Evolutionary conservation across 306 rosid species (phyloP), one percentile per base, ranked within the genome.

Genomic region (Abrus pulchellus): DNA sequence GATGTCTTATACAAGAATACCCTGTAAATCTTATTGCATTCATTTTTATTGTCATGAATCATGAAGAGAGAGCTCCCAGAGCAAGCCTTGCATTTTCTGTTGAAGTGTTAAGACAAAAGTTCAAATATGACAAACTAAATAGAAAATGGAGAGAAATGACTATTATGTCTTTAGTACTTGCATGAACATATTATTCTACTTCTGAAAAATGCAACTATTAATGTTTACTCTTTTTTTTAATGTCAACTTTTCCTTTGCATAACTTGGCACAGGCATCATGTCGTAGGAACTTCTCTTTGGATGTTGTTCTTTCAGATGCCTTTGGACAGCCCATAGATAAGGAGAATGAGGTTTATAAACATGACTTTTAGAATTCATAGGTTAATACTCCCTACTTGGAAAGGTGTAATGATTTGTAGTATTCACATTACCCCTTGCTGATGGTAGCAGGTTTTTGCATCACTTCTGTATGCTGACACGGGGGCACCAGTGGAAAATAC

Each of bases 221-320:
- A 20, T 52, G n/a, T 62, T 74, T 57, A 75, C 40, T 74, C 81
- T 75, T 61, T 78, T 57, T 70, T 59, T 64, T 80, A 67, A 76
- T 61, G 64, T 59, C 60, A 70, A 53, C 73, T 83, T 54, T 80
- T 27, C 82, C 77, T 87, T 62, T 65, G 54, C 62, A 79, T 83
- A 78, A 65, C 82, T 45, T 86, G 85, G 78, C 75, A 4, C 93
- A 94, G 97, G 97, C 97, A 87, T 92, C 97, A 54, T 93, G 97
- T 83, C 95, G 99, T 60, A 89, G 97, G 89, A 93, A 86, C 76
- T 91, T 94, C 84, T 88, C 99, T 36, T 83, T 94, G 88, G 99
- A 93, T 2, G 93, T 94, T 83, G 87, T 89, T 69, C 76, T 91
- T 72, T 79, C 77, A 48, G 83, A 94, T 86, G 83, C 89, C 86